Evolutionary conservation across 352 stramenopile genomes (phyloP).

Genomic region (Phytophthora tubulina): DNA sequence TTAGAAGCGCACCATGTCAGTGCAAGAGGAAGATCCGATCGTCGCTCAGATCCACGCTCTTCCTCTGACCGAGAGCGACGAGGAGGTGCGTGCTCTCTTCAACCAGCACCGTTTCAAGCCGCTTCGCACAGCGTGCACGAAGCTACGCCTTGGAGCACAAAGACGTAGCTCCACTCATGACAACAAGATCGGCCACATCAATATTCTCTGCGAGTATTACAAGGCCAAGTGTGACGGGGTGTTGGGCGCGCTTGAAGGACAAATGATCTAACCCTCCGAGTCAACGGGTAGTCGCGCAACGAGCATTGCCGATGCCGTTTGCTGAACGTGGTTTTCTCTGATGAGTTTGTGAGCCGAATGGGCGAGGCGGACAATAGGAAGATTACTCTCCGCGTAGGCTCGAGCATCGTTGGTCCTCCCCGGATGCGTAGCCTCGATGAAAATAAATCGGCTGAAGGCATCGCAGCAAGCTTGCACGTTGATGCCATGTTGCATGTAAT

Average conservation of each 20-base stretch:
- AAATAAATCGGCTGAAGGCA: no score
- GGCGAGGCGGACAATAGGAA: not conserved
- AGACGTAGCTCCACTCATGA: not conserved
- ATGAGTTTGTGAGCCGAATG: not conserved
- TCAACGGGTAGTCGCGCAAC: no score
- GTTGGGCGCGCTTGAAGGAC: not conserved
- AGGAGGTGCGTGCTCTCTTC: not conserved
- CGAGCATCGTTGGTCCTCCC: no score
- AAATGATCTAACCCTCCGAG: not conserved
- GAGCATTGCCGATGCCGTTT: not conserved
- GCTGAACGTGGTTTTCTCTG: not conserved
- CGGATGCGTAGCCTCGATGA: no score
- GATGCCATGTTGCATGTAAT: no score
- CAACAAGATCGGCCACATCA: no score
- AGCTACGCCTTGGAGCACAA: not conserved
- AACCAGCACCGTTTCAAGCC: not conserved
- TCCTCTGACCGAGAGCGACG: not conserved
- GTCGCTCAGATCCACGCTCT: no score
- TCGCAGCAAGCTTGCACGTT: no score
- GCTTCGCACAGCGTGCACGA: not conserved
- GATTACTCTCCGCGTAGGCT: no score
- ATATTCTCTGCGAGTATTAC: no score
- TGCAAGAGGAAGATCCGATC: no score
- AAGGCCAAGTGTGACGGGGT: not conserved
- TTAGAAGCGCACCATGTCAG: no score